Conservation (phyloP, 169 alveolate species). For the Ichthyophthirius multifiliis region DNA sequence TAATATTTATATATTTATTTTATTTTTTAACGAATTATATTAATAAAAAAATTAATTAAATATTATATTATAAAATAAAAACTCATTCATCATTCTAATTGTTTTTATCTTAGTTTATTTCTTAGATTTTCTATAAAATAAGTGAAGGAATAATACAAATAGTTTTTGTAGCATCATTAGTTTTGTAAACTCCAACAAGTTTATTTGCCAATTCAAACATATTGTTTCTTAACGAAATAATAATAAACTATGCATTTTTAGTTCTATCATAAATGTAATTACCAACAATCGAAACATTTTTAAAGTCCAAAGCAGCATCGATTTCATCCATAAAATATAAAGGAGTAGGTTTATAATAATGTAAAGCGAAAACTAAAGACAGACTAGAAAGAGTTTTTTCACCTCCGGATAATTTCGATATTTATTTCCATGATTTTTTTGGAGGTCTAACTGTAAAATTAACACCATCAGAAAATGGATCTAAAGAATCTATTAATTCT, state of each 20-base stretch:
- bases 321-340: constrained; percentile 99
- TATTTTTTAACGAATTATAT: neutral
- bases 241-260: constrained; percentile 97
- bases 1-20: too few relatives aligned
- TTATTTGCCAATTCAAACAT: constrained; percentile 95
- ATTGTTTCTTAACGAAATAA: constrained; percentile 94
- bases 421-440: constrained; percentile 96
- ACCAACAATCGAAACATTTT: constrained; percentile 86
- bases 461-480: constrained; percentile 98
- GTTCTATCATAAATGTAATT: constrained; percentile 85
- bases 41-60: too few relatives aligned
- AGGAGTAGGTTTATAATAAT: constrained; percentile 98
- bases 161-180: constrained; percentile 90
- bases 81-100: neutral
- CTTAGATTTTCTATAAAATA: constrained; percentile 1
- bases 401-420: constrained; percentile 96
- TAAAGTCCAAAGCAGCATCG: constrained; percentile 99
- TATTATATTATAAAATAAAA: too few relatives aligned
- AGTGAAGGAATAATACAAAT: constrained; percentile 79
- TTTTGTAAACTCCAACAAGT: constrained; percentile 93
- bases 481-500: constrained; percentile 94
- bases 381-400: constrained; percentile 97
- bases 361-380: constrained; percentile 98
- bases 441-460: constrained; percentile 97
- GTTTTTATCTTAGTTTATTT: neutral